Base-by-base conservation (phyloP, 192 early-diverging fungal species). In the Backusella circina region DNA sequence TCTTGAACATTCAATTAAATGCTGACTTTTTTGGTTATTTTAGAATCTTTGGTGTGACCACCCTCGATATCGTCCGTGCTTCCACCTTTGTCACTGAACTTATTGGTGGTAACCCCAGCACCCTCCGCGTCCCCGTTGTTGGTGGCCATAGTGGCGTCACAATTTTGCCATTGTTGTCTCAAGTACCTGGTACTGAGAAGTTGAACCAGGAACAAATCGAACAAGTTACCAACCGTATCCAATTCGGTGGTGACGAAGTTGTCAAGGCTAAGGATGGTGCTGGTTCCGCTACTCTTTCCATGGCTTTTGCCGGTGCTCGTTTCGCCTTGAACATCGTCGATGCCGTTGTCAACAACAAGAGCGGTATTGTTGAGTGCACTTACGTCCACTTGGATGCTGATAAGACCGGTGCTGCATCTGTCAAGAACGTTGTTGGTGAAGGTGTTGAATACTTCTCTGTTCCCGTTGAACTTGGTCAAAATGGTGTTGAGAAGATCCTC, bases 221-320 rank as follows among this genome's bases (percentile, higher is more conserved):
- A 61, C 88, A 87, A 21, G 87, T 99, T 72, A 98, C 97, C 73
- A 76, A 99, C 87, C 94, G 98, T 70, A 97, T 99, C 76, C 98
- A 99, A 88, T 99, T 92, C 78, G 98, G 98, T 81, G 98, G 98
- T 75, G 98, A 99, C 80, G 98, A 99, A 84, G 98, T 99, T 70
- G 98, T 99, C 84, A 95, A 99, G 91, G 98, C 98, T 81, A 99
- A 99, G 92, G 94, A 96, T 88, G 97, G 97, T 73, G 89, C 91
- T 31, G 96, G 94, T 69, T 94, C 93, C 30, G 95, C 95, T 33
- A 96, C 94, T 5, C 88, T 97, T 41, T 95, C 94, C 67, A 96
- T 96, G 95, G 95, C 95, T 33, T 91, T 87, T 57, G 93, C 94
- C 65, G 94, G 93, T 35, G 96, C 95, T n/a, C 91, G 97, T 64